Evolutionary conservation across 2,329 filamentous ascomycete species (phyloP).

Genomic region (Paramyrothecium roridum): DNA sequence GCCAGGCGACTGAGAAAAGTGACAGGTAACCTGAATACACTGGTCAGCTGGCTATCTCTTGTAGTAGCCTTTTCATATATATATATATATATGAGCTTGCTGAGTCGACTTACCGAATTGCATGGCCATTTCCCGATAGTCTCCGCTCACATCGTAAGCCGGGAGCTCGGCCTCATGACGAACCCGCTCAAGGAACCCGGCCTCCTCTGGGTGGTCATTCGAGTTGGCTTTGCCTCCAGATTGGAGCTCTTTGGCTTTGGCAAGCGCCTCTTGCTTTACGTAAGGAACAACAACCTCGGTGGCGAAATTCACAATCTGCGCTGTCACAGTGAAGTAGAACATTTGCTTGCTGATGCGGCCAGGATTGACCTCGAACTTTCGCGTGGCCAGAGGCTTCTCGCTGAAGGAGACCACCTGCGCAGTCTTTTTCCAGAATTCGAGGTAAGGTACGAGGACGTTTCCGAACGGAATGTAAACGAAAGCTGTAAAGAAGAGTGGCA

Average conservation of each 20-base stretch:
- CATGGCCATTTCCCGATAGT: slow-evolving; percentile 91
- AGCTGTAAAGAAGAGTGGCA: slow-evolving; percentile 86
- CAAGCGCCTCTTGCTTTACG: slow-evolving; percentile 72
- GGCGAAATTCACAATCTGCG: slow-evolving; percentile 82
- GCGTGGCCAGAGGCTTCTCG: slow-evolving; percentile 64
- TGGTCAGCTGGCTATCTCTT: slow-evolving; percentile 14
- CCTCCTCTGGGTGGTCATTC: slow-evolving; percentile 73
- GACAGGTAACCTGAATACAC: slow-evolving; percentile 69
- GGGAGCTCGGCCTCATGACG: slow-evolving; percentile 79
- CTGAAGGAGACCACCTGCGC: slow-evolving; percentile 73
- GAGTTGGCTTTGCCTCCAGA: slow-evolving; percentile 47
- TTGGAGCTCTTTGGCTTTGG: slow-evolving; percentile 76
- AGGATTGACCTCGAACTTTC: slow-evolving; percentile 77
- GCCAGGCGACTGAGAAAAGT: slow-evolving; percentile 92
- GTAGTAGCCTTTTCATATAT: neutral
- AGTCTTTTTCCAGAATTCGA: slow-evolving; percentile 75
- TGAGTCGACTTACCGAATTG: slow-evolving; percentile 56
- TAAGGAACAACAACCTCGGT: slow-evolving; percentile 85
- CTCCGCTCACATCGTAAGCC: slow-evolving; percentile 83
- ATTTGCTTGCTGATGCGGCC: slow-evolving; percentile 83
- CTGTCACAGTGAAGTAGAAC: slow-evolving; percentile 94
- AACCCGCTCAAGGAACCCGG: slow-evolving; percentile 75
- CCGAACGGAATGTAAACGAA: slow-evolving; percentile 96
- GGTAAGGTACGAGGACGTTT: slow-evolving; percentile 75
- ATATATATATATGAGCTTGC: neutral